Percentiles rank a stretch among this genome's conserved stretches.
Evolutionary conservation across 768 basidiomycete species (phyloP).

Genomic region (Pisolithus tinctorius): DNA sequence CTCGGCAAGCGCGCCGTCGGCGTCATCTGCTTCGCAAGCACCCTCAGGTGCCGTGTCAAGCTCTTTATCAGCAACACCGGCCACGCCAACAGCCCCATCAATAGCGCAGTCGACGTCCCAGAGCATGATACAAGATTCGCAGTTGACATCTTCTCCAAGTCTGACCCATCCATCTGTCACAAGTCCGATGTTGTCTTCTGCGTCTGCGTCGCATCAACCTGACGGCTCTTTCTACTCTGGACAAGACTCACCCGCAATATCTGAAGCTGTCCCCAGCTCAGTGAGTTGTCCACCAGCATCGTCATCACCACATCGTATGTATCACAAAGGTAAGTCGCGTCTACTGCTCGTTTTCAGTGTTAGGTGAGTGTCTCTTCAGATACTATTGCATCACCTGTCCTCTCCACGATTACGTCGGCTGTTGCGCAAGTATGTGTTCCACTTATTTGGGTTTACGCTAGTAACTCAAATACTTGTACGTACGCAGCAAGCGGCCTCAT

Average conservation of each 20-base stretch:
- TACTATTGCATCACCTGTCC: slow-evolving; percentile 38
- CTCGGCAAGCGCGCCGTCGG: slow-evolving; percentile 30
- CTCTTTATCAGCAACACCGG: slow-evolving; percentile 35
- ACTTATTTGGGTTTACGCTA: slow-evolving; percentile 5
- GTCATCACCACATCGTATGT: slow-evolving; percentile 53
- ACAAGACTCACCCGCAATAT: slow-evolving; percentile 66
- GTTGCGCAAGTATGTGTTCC: slow-evolving; percentile 33
- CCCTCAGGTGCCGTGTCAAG: slow-evolving; percentile 25
- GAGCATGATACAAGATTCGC: slow-evolving; percentile 27
- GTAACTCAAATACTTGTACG: slow-evolving; percentile 13
- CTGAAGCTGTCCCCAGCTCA: slow-evolving; percentile 50
- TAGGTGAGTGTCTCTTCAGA: slow-evolving; percentile 30
- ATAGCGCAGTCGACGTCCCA: slow-evolving; percentile 31
- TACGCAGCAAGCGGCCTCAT: slow-evolving; percentile 31
- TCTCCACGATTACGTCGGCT: slow-evolving; percentile 33
- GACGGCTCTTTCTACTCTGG: slow-evolving; percentile 66
- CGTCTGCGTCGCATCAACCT: slow-evolving; percentile 55
- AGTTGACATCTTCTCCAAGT: slow-evolving; percentile 63
- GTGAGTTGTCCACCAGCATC: slow-evolving; percentile 43
- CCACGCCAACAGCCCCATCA: slow-evolving; percentile 34
- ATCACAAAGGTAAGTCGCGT: slow-evolving; percentile 41
- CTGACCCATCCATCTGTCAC: slow-evolving; percentile 80
- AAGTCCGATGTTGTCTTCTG: slow-evolving; percentile 76
- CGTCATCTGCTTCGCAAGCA: slow-evolving; percentile 35
- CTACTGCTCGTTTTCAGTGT: slow-evolving; percentile 12